Evolutionary conservation across 1,139 yeast species (phyloP).

Genomic region (Hansenula sp.): DNA sequence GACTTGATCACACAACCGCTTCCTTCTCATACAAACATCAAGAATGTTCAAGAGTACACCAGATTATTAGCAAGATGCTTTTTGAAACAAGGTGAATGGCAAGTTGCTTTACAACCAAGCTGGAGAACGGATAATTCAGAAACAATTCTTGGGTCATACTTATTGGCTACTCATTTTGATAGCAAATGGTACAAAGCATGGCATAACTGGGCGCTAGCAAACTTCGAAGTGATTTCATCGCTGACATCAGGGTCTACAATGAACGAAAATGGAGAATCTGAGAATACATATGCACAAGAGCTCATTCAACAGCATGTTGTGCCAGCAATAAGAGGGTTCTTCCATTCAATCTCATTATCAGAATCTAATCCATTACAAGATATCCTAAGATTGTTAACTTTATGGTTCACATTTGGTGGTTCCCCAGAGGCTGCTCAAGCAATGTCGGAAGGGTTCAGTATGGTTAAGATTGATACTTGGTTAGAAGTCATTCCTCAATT

Average conservation of each 20-base stretch:
- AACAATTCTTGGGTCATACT: slow-evolving; percentile 83
- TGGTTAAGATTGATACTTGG: slow-evolving; percentile 93
- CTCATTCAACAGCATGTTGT: slow-evolving; percentile 81
- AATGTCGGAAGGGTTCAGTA: slow-evolving; percentile 83
- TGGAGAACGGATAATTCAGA: slow-evolving; percentile 71
- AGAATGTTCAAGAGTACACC: slow-evolving; percentile 81
- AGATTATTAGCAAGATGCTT: slow-evolving; percentile 88
- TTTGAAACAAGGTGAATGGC: slow-evolving; percentile 98
- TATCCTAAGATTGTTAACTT: slow-evolving; percentile 79
- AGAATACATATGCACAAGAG: slow-evolving; percentile 42
- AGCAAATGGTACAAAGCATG: slow-evolving; percentile 95
- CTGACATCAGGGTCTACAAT: slow-evolving; percentile 38
- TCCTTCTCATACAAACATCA: slow-evolving; percentile 71
- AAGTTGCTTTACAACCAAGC: slow-evolving; percentile 67
- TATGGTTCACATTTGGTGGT: slow-evolving; percentile 97
- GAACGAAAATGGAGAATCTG: slow-evolving; percentile 23
- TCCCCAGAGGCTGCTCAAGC: slow-evolving; percentile 87
- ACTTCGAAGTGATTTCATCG: slow-evolving; percentile 86
- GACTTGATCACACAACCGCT: slow-evolving; percentile 86
- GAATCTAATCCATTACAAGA: slow-evolving; percentile 88
- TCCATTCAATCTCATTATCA: slow-evolving; percentile 88
- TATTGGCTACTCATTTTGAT: slow-evolving; percentile 93
- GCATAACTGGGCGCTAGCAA: slow-evolving; percentile 99
- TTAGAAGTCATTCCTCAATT: slow-evolving; percentile 92
- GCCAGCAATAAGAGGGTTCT: slow-evolving; percentile 93